Percentiles rank a stretch among this genome's conserved stretches.
Evolutionary conservation across 2,329 filamentous ascomycete species (phyloP).

Genomic region (Fusarium falciforme): DNA sequence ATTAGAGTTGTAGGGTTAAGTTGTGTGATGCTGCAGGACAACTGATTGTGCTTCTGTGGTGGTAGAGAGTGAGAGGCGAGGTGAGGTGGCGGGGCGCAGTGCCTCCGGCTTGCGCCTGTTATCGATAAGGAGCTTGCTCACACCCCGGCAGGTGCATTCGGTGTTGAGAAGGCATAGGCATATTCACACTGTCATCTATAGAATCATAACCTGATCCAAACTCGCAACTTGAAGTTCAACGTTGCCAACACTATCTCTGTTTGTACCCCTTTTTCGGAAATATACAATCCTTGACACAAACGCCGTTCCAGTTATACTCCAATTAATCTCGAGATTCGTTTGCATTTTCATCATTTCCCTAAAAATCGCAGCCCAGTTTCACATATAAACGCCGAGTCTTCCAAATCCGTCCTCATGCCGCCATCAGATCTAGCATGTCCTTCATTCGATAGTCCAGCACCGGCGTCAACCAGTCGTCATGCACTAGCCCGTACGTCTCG

Average conservation of each 20-base stretch:
- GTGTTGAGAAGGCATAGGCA: neutral
- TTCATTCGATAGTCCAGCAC: slow-evolving; percentile 72
- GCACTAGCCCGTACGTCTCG: slow-evolving; percentile 71
- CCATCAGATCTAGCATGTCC: slow-evolving; percentile 68
- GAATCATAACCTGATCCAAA: neutral
- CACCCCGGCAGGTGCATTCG: neutral
- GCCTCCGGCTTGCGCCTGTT: slow-evolving; percentile 11
- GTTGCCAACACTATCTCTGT: neutral
- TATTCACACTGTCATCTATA: neutral
- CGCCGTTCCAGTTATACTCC: neutral
- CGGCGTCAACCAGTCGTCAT: slow-evolving; percentile 73
- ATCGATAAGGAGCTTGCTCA: slow-evolving; percentile 29
- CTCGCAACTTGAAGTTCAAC: neutral
- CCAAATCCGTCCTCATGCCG: slow-evolving; percentile 5
- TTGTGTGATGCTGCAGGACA: slow-evolving; percentile 18
- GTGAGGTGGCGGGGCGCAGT: slow-evolving; percentile 31
- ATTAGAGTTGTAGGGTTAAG: slow-evolving; percentile 14
- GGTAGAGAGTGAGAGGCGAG: slow-evolving; percentile 16
- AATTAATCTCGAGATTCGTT: neutral
- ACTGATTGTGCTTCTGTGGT: slow-evolving; percentile 15
- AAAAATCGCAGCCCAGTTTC: neutral
- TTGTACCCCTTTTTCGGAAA: neutral
- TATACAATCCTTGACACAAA: neutral
- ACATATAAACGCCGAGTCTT: neutral
- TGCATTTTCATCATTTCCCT: neutral